Evolutionary conservation across 352 stramenopile species (phyloP), one percentile per base, ranked within the genome.

Genomic region (Bremia lactucae): DNA sequence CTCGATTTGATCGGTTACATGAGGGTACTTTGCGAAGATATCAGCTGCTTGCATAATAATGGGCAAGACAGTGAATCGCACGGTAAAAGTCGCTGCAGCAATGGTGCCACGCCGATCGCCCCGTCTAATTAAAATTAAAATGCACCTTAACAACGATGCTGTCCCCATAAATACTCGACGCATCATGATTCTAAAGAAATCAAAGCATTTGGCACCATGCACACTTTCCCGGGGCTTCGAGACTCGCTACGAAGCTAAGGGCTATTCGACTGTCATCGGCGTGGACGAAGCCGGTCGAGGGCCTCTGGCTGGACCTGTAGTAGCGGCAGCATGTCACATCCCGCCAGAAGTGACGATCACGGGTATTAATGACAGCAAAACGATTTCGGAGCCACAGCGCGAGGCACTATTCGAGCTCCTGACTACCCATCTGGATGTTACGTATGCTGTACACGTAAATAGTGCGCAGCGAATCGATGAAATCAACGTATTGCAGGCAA

Each of bases 401-500:
- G 93, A 98, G 58, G 29, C 46, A 47, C 65, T 98, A 10, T 98
- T 89, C 46, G 65, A 95, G 42, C 50, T 75, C 40, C 73, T 98
- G 36, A 80, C 87, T 24, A 53, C 59, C 1, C 67, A 93, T 40
- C 71, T 73, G 11, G 56, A 62, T 13, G 62, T 98, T 40, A 58
- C 69, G n/a, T 98, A 85, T 61, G 87, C 82, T 0, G 83, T 97
- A 6, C 72, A 86, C 51, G 58, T 82, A 18, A 81, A 73, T 31
- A 84, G 62, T 20, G 55, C 75, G 6, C 57, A 83, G 42, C 64
- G 81, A 3, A 99, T 99, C 66, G 96, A 99, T 65, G 81, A 97
- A 70, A 96, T 99, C 52, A 99, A 99, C 65, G 99, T 99, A 61
- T 68, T 99, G 21, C 93, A 98, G 74, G 95, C 96, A 13, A 97